These are phyloP conservation scores for Gossypium schwendimanii DNA, from an alignment of 441 rosid species.

Conservation along the genomic window DNA sequence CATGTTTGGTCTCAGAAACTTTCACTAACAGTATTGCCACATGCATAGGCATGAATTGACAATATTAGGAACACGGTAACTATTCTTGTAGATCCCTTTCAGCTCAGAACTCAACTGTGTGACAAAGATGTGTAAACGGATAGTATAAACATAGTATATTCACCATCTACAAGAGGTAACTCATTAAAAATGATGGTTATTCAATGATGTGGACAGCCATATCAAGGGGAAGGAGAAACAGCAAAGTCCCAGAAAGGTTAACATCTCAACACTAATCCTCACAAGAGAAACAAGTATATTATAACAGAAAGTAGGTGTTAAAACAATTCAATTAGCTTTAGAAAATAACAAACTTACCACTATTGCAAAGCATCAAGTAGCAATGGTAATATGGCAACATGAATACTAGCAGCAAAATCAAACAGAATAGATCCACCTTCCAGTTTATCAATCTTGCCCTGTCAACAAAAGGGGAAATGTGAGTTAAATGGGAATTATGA, in stretches of 20 bases:
- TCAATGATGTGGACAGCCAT: background rate
- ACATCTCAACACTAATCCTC: background rate
- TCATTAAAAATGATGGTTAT: background rate
- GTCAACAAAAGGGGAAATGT: conserved; percentile 12
- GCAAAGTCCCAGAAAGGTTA: background rate
- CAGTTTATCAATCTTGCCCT: conserved; percentile 96
- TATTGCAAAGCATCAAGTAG: conserved; percentile 91
- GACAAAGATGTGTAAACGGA: background rate
- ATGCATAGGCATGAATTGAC: background rate
- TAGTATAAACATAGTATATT: background rate
- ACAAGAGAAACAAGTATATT: background rate
- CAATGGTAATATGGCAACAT: conserved; percentile 96
- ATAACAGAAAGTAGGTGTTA: background rate
- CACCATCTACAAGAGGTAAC: background rate
- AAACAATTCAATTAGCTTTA: background rate
- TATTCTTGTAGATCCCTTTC: background rate
- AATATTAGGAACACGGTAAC: background rate
- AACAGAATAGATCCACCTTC: conserved; percentile 91
- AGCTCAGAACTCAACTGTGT: background rate
- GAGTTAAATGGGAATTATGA: background rate
- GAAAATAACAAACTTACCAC: conserved; percentile 41
- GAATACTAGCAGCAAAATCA: conserved; percentile 85
- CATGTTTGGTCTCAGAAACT: background rate
- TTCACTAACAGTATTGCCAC: background rate
- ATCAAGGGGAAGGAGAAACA: background rate